Evolutionary conservation across 192 early-diverging fungal species (phyloP), one percentile per base, ranked within the genome.

Genomic region (Geranomyces variabilis): DNA sequence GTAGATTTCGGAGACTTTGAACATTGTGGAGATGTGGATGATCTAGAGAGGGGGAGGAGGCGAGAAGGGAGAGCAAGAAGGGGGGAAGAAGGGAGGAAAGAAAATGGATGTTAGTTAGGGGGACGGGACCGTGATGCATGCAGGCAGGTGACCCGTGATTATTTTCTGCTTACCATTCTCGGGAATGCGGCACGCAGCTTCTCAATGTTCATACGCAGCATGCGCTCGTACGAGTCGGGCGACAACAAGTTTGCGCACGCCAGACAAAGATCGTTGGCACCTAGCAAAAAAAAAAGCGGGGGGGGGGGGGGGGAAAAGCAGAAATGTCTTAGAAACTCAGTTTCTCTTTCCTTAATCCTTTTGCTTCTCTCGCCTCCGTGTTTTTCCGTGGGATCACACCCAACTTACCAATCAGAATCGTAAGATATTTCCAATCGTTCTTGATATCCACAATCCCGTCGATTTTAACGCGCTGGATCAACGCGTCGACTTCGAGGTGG

Each of bases 401-500:
- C n/a, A 41, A 41, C 36, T 41, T 10, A 41, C 36, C 36, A 31
- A 68, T 68, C 30, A 68, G 46, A 36, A 68, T 30, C 3, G n/a
- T 68, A 7, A 68, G 48, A 36, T 31, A 68, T 29, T 68, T 68
- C 66, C 66, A 68, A 22, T 68, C 66, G 0, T 68, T 55, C 48
- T 51, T 15, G 12, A 68, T 9, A 24, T 68, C 48, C n/a, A 68
- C 48, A 7, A 4, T 33, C 22, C 24, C 8, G 15, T 49, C 26
- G 19, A 17, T 31, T 17, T 22, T 49, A 26, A 56, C 28, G 10
- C 22, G 17, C 9, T 55, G 0, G 1, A 56, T 56, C 49, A 68
- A 36, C 17, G 3, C 29, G 8, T 51, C 28, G 26, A 55, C 66
- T 68, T 68, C 66, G 26, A n/a, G 0, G 29, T 3, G 21, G 7